phyloP scores from a whole-genome alignment of 805 yeast genomes.

The Candida verbasci region DNA sequence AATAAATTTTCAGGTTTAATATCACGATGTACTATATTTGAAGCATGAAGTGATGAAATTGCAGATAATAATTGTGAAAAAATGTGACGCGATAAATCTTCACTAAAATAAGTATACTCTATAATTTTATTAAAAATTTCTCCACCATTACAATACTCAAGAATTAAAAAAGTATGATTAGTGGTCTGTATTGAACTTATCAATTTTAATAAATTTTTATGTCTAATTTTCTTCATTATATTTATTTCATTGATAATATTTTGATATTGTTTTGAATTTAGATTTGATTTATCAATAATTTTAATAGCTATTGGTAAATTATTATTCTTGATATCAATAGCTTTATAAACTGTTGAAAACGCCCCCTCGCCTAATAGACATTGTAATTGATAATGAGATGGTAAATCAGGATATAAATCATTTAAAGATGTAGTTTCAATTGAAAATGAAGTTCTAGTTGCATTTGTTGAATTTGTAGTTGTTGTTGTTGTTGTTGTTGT shows the following conservation, averaged over 20 bases:
- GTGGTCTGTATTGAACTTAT: slow-evolving; percentile 49
- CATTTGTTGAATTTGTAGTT: neutral
- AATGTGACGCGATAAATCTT: slow-evolving; percentile 67
- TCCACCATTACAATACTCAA: slow-evolving; percentile 73
- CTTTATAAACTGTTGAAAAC: slow-evolving; percentile 79
- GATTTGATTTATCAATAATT: slow-evolving; percentile 58
- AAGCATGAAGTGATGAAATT: slow-evolving; percentile 61
- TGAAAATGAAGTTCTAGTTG: neutral
- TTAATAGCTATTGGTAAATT: slow-evolving; percentile 62
- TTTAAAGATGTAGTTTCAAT: neutral
- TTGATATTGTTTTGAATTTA: slow-evolving; percentile 48
- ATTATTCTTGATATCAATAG: slow-evolving; percentile 35
- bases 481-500: neutral
- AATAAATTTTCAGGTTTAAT: slow-evolving; percentile 78
- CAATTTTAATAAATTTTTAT: slow-evolving; percentile 58
- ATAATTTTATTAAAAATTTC: slow-evolving; percentile 79
- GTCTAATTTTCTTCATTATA: slow-evolving; percentile 58
- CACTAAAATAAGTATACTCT: slow-evolving; percentile 70
- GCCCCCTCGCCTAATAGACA: slow-evolving; percentile 76
- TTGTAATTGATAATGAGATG: slow-evolving; percentile 26
- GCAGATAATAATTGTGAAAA: slow-evolving; percentile 70
- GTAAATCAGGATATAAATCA: slow-evolving; percentile 21
- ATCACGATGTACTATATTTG: slow-evolving; percentile 73
- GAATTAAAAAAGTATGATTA: slow-evolving; percentile 54
- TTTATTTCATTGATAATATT: slow-evolving; percentile 68